Percentiles rank a stretch among this genome's conserved stretches.
These are phyloP conservation scores for Beta vulgaris DNA, from an alignment of 148 eudicot genomes.

Conservation along the genomic window DNA sequence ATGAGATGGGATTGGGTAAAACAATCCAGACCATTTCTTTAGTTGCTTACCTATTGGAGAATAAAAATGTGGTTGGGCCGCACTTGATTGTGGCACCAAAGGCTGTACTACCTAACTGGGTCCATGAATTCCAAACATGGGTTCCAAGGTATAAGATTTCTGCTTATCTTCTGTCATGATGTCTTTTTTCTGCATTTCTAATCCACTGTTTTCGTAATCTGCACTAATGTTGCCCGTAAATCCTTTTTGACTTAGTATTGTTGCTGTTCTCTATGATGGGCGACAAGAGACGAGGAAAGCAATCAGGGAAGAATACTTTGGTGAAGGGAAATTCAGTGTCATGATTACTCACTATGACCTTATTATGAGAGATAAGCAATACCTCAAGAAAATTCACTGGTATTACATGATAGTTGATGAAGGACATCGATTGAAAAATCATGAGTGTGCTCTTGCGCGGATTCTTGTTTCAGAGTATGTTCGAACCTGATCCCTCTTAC, in stretches of 20 bases:
- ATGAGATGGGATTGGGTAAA: conserved; percentile 99
- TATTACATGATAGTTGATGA: conserved; percentile 94
- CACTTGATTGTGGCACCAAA: conserved; percentile 96
- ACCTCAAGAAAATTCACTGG: conserved; percentile 91
- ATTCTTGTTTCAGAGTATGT: conserved; percentile 88
- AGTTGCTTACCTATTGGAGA: conserved; percentile 84
- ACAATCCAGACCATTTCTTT: conserved; percentile 94
- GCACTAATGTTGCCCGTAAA: conserved; percentile 12
- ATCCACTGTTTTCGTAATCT: not conserved
- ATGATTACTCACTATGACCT: conserved; percentile 95
- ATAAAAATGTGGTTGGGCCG: conserved; percentile 90
- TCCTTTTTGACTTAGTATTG: conserved; percentile 54
- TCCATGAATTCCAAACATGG: conserved; percentile 80
- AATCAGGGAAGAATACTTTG: conserved; percentile 77
- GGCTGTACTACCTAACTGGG: conserved; percentile 97
- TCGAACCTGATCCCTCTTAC: not conserved
- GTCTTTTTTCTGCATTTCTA: conserved; percentile 3
- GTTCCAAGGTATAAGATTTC: conserved; percentile 62
- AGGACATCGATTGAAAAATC: conserved; percentile 93
- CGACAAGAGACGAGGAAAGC: conserved; percentile 78
- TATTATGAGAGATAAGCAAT: conserved; percentile 90
- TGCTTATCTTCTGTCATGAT: not conserved
- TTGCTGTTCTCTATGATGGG: conserved; percentile 87
- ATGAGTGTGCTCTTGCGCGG: conserved; percentile 86
- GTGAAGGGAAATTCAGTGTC: conserved; percentile 85